These are phyloP conservation scores for Penicillium sp. DNA, from an alignment of 2,329 filamentous ascomycete genomes.

Conservation along the genomic window DNA sequence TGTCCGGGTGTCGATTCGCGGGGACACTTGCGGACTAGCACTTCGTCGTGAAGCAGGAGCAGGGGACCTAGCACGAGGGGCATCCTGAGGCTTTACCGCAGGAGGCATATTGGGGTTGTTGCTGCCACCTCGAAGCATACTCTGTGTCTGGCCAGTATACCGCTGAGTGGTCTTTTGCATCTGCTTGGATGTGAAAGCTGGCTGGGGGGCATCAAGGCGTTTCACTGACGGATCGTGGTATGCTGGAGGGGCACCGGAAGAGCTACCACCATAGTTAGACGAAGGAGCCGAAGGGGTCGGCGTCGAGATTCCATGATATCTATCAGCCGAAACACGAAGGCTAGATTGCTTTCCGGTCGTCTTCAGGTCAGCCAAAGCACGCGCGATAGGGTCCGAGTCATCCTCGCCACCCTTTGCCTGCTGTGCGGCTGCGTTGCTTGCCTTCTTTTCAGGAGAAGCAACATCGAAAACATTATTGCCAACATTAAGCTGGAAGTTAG, in stretches of 20 bases:
- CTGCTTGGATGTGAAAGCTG: constrained; percentile 87
- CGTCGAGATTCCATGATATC: constrained; percentile 90
- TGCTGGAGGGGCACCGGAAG: constrained; percentile 69
- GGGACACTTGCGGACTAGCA: constrained; percentile 35
- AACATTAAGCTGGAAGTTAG: constrained; percentile 89
- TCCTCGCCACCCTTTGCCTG: constrained; percentile 54
- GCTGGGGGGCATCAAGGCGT: constrained; percentile 83
- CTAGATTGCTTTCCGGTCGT: constrained; percentile 81
- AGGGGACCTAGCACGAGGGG: constrained; percentile 64
- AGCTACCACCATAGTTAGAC: constrained; percentile 38
- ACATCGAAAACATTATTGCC: constrained; percentile 97
- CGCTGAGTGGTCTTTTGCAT: constrained; percentile 96
- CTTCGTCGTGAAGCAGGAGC: constrained; percentile 61
- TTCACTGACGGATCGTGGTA: constrained; percentile 77
- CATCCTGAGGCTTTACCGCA: constrained; percentile 38
- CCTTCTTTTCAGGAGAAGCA: constrained; percentile 71
- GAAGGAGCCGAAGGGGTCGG: constrained; percentile 62
- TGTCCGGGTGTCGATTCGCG: constrained; percentile 40
- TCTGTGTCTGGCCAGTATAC: constrained; percentile 80
- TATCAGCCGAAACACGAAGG: constrained; percentile 88
- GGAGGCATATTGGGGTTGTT: constrained; percentile 60
- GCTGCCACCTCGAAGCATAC: constrained; percentile 64
- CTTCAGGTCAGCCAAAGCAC: constrained; percentile 90
- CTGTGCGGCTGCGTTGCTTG: constrained; percentile 46
- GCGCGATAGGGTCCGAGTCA: constrained; percentile 84